Evolutionary conservation across 192 early-diverging fungal species (phyloP), one percentile per base, ranked within the genome.

Genomic region (Coemansia asiatica): DNA sequence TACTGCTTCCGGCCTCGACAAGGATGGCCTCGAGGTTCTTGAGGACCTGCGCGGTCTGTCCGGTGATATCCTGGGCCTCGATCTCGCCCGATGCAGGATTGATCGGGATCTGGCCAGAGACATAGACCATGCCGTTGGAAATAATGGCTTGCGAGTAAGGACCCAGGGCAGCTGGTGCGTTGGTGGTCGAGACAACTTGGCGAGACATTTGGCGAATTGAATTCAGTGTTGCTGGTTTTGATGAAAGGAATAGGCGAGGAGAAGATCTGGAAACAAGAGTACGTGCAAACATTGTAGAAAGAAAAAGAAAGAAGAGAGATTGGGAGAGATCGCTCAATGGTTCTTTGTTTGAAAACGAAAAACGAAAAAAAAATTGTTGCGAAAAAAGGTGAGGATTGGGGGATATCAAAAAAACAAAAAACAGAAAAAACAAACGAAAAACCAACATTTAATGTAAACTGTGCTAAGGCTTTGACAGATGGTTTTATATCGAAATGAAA

Each of bases 21-120:
- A 98, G 84, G 54, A 98, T 92, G 1, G 89, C 91, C 64, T 84
- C 69, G 58, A 97, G 80, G 83, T 98, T 98, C 73, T 78, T 87
- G 67, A 98, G 71, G 21, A 83, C 85, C 82, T 90, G 91, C 23
- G 77, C 62, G 38, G 94, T 92, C 70, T 95, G 91, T 26, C 82
- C 86, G 40, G 86, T 60, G 56, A 95, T 85, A 56, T 89, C 89
- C 25, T 83, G 83, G 29, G 86, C 68, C 25, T 93, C 86, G 60
- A 93, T 85, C 63, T 90, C 80, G 80, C 92, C 91, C 1, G 86
- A 90, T 48, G 83, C 83, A 51, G 93, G 92, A 74, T 89, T 85
- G 65, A 93, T 78, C 16, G 87, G 85, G 56, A 93, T 81, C 65
- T 89, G 89, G 26, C 91, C 91, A 13, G 91, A 94, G 22, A 89